Percentiles rank a stretch among this genome's conserved stretches.
These are phyloP conservation scores for Alternaria metachromatica DNA, from an alignment of 2,329 filamentous ascomycete species.

Conservation along the genomic window DNA sequence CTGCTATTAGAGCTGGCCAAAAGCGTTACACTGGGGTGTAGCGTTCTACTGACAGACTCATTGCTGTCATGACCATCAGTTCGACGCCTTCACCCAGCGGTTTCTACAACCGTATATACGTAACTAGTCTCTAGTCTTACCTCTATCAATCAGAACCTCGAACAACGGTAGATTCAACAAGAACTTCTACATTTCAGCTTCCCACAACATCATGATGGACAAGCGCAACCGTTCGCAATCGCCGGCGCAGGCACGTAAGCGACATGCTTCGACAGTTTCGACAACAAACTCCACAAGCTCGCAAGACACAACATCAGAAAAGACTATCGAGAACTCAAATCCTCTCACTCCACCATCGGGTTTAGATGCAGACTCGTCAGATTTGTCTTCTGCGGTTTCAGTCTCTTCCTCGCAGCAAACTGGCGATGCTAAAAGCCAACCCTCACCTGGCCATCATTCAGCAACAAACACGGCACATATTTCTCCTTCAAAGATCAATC, in stretches of 20 bases:
- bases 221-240: neutral
- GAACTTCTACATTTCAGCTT: neutral
- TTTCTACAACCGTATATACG: neutral
- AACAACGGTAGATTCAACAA: fast-evolving
- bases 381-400: neutral
- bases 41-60: neutral
- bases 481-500: neutral
- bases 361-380: neutral
- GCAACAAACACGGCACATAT: neutral
- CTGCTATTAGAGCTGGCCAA: neutral
- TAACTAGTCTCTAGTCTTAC: neutral
- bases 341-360: neutral
- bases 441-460: neutral
- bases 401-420: neutral
- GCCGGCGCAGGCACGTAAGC: neutral
- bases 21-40: neutral
- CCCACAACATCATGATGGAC: neutral
- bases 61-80: neutral
- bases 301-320: neutral
- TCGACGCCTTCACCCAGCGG: neutral
- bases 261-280: neutral
- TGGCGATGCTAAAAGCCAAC: neutral
- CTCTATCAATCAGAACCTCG: neutral
- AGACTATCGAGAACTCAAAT: neutral
- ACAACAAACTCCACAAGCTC: neutral